Conservation (phyloP, 495 filamentous ascomycete genomes). For the Gamarada debralockiae region DNA sequence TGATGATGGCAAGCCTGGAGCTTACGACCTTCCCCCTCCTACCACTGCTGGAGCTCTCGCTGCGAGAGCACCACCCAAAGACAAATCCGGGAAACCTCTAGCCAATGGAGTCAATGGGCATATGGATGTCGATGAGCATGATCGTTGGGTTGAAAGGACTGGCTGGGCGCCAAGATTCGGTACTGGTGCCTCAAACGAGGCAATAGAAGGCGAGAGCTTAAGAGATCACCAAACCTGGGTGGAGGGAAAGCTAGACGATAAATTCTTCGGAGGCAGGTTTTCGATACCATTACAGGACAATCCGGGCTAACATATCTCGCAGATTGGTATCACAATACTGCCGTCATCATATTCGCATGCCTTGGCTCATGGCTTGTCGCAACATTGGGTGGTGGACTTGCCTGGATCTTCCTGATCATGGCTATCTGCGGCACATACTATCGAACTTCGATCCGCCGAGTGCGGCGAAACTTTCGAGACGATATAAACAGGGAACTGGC, state of each 20-base stretch:
- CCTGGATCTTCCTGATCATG: slow-evolving; percentile 92
- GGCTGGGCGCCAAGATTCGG: slow-evolving; percentile 91
- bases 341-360: slow-evolving; percentile 87
- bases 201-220: slow-evolving; percentile 56
- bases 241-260: slow-evolving; percentile 81
- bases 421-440: slow-evolving; percentile 92
- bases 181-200: slow-evolving; percentile 37
- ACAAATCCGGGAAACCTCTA: slow-evolving; percentile 40
- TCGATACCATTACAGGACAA: neutral
- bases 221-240: slow-evolving; percentile 84
- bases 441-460: slow-evolving; percentile 87
- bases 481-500: slow-evolving; percentile 91
- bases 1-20: slow-evolving; percentile 62
- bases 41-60: slow-evolving; percentile 61
- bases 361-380: slow-evolving; percentile 87
- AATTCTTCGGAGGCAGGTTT: slow-evolving; percentile 79
- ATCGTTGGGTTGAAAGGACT: slow-evolving; percentile 60
- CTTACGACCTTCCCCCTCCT: slow-evolving; percentile 76
- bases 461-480: slow-evolving; percentile 93
- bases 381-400: slow-evolving; percentile 83
- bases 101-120: slow-evolving; percentile 36
- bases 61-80: slow-evolving; percentile 39
- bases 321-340: slow-evolving; percentile 99
- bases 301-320: slow-evolving; percentile 12
- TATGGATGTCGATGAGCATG: slow-evolving; percentile 52